Evolutionary conservation across 2,329 filamentous ascomycete genomes (phyloP).

Genomic region (Aureobasidium sp.): DNA sequence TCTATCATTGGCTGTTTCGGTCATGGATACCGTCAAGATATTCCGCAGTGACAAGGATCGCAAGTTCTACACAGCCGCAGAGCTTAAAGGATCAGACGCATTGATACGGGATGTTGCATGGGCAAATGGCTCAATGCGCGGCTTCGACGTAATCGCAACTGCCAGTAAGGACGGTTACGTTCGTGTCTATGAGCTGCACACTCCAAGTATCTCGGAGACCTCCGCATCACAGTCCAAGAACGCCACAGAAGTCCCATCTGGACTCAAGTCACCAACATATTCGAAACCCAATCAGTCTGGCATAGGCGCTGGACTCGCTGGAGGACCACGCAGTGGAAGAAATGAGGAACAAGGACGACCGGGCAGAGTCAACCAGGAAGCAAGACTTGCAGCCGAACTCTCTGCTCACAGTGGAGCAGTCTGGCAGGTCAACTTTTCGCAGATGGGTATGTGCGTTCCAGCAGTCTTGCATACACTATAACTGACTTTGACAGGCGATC

Average conservation of each 20-base stretch:
- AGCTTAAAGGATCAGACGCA: constrained; percentile 76
- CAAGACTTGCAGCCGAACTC: constrained; percentile 71
- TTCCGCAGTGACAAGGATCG: constrained; percentile 81
- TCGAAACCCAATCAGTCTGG: constrained; percentile 48
- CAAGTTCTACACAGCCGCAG: constrained; percentile 87
- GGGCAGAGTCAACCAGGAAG: constrained; percentile 71
- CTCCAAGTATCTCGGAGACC: constrained; percentile 59
- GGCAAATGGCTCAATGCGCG: constrained; percentile 91
- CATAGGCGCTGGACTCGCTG: constrained; percentile 60
- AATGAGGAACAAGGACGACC: constrained; percentile 61
- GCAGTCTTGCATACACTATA: neutral
- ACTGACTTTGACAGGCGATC: constrained; percentile 66
- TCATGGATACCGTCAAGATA: constrained; percentile 84
- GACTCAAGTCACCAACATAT: constrained; percentile 16
- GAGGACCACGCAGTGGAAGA: constrained; percentile 52
- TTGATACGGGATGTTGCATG: constrained; percentile 91
- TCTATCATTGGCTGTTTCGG: constrained; percentile 84
- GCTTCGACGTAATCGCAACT: constrained; percentile 91
- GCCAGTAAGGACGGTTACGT: constrained; percentile 94
- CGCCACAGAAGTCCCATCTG: neutral
- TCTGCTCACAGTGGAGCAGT: constrained; percentile 75
- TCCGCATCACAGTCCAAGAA: constrained; percentile 19
- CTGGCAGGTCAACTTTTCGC: constrained; percentile 76
- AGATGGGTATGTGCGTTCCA: constrained; percentile 42
- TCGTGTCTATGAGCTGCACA: constrained; percentile 85